Evolutionary conservation across 2,329 filamentous ascomycete species (phyloP).

Genomic region (Fusarium palustre): DNA sequence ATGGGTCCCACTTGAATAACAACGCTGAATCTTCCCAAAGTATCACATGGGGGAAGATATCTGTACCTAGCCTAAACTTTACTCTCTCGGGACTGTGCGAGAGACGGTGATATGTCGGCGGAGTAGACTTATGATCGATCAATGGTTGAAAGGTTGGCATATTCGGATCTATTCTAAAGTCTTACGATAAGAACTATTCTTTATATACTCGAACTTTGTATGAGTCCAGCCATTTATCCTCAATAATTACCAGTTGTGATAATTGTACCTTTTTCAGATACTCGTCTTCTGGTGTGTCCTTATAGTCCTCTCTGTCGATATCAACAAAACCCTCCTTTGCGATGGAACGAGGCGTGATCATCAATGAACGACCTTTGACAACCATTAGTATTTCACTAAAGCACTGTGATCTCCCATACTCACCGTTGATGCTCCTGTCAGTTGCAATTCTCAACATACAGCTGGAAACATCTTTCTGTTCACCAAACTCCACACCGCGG

Average conservation of each 20-base stretch:
- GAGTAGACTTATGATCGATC: neutral
- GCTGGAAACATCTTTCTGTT: slow-evolving; percentile 49
- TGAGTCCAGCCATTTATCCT: slow-evolving; percentile 38
- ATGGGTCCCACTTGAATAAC: too few species aligned
- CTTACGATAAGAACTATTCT: slow-evolving; percentile 9
- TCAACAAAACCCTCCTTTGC: slow-evolving; percentile 37
- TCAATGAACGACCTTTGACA: slow-evolving; percentile 27
- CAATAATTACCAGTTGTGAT: slow-evolving; percentile 34
- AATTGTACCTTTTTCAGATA: slow-evolving; percentile 34
- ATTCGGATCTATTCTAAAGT: neutral
- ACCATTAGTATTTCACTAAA: neutral
- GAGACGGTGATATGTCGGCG: neutral
- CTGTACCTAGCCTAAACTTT: neutral
- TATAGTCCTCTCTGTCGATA: slow-evolving; percentile 39
- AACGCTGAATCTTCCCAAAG: too few species aligned
- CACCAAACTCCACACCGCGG: slow-evolving; percentile 56
- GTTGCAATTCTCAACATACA: slow-evolving; percentile 52
- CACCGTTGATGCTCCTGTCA: slow-evolving; percentile 48
- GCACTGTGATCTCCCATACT: neutral
- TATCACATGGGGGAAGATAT: too few species aligned
- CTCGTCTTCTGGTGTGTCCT: slow-evolving; percentile 28
- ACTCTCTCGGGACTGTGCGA: neutral
- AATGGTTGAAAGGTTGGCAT: neutral
- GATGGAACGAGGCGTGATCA: slow-evolving; percentile 39
- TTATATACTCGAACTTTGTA: slow-evolving; percentile 37